A percentile compares a stretch with the other conserved stretches of the same genome.
Conservation (phyloP, 2,329 filamentous ascomycete species). For the Verruconis gallopava region DNA sequence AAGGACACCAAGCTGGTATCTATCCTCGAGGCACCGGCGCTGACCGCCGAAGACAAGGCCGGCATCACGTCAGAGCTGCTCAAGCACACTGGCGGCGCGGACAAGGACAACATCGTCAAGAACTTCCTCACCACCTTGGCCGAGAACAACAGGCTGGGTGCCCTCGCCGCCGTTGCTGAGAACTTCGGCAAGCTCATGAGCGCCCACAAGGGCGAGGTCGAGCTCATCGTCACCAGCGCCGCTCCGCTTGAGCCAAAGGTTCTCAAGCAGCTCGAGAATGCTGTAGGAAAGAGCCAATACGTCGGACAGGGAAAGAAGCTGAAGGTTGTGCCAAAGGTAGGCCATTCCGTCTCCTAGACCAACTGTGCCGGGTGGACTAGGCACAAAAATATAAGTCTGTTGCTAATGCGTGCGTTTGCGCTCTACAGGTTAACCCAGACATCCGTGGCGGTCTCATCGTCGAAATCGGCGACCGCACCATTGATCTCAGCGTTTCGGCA, state of each 20-base stretch:
- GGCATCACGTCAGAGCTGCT: constrained; percentile 76
- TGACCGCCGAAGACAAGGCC: constrained; percentile 67
- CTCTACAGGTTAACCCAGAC: constrained; percentile 69
- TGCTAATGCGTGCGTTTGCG: neutral
- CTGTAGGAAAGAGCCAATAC: constrained; percentile 80
- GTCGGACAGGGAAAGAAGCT: constrained; percentile 89
- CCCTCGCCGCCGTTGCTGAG: constrained; percentile 67
- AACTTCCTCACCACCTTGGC: constrained; percentile 86
- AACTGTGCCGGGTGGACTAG: too few species aligned
- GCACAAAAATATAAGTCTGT: neutral
- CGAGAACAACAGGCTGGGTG: constrained; percentile 86
- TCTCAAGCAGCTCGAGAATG: constrained; percentile 71
- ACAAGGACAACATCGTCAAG: constrained; percentile 72
- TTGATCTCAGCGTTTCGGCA: constrained; percentile 88
- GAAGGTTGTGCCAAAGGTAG: constrained; percentile 84
- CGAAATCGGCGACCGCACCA: constrained; percentile 94
- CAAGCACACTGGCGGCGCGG: constrained; percentile 59
- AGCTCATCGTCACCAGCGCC: constrained; percentile 83
- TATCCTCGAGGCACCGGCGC: constrained; percentile 71
- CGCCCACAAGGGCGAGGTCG: constrained; percentile 82
- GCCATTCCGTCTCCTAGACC: constrained; percentile 14
- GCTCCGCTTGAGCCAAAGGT: constrained; percentile 78
- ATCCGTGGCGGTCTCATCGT: constrained; percentile 89
- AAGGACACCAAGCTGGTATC: constrained; percentile 68
- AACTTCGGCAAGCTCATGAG: constrained; percentile 85